These are phyloP conservation scores for Trichophyton rubrum DNA, from an alignment of 2,329 filamentous ascomycete species.

Conservation along the genomic window DNA sequence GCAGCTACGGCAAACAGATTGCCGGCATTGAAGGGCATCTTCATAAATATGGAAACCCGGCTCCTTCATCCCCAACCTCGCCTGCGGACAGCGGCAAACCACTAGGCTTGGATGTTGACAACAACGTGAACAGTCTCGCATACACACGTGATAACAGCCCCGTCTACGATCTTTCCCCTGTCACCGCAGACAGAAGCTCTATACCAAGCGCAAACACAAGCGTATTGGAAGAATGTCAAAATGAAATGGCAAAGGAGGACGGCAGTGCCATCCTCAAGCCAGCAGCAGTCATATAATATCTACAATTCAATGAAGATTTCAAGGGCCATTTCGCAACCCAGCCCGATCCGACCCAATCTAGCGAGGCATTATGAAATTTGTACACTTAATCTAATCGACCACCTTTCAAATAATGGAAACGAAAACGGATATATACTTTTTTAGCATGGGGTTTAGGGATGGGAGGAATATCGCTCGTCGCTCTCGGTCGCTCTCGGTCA, in stretches of 20 bases:
- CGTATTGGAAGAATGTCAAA: slow-evolving; percentile 27
- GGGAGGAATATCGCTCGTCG: neutral
- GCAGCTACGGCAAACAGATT: slow-evolving; percentile 54
- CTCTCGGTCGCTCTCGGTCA: neutral
- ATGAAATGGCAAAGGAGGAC: slow-evolving; percentile 18
- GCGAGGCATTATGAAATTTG: slow-evolving; percentile 1
- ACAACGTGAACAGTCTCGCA: neutral
- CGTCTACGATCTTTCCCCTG: slow-evolving; percentile 18
- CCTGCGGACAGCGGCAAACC: neutral
- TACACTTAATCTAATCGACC: slow-evolving; percentile 3
- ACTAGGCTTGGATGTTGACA: neutral
- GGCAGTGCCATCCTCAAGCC: neutral
- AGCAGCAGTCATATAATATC: neutral
- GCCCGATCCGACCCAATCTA: neutral
- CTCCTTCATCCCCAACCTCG: slow-evolving; percentile 3
- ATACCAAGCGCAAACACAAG: slow-evolving; percentile 52
- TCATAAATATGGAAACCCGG: neutral
- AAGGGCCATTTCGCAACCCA: neutral
- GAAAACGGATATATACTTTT: slow-evolving; percentile 3
- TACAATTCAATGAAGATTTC: neutral
- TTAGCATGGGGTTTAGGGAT: slow-evolving; percentile 3
- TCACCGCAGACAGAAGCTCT: slow-evolving; percentile 54
- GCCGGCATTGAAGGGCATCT: slow-evolving; percentile 45
- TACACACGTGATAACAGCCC: slow-evolving; percentile 7
- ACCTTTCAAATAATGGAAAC: slow-evolving; percentile 3